phyloP scores from a whole-genome alignment of 305 asterid genomes.

The Solanum hybrid region DNA sequence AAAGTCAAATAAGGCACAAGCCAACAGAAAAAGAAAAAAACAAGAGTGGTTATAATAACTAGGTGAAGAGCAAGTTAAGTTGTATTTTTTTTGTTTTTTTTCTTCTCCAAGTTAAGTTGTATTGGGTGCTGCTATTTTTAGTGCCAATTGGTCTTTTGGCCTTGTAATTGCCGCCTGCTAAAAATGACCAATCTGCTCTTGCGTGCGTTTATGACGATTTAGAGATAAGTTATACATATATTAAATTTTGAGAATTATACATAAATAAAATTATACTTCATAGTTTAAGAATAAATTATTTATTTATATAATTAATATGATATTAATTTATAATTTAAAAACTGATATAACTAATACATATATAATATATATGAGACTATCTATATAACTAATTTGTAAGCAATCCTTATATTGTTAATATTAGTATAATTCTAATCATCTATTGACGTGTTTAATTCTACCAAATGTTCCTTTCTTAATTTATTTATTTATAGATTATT shows the following conservation, averaged over 20 bases:
- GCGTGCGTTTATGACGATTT: neutral
- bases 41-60: neutral
- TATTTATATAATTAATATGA: too few relatives aligned
- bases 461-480: neutral
- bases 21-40: neutral
- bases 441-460: too few relatives aligned
- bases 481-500: too few relatives aligned
- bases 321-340: too few relatives aligned
- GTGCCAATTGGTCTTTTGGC: neutral
- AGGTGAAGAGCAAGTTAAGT: neutral
- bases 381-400: neutral
- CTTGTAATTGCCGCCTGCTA: neutral
- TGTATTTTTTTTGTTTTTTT: neutral
- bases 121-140: neutral
- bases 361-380: too few relatives aligned
- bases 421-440: neutral
- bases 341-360: accelerated
- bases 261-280: accelerated
- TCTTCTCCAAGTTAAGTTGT: neutral
- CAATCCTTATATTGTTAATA: neutral
- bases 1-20: neutral
- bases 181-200: neutral
- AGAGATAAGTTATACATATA: too few relatives aligned
- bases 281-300: too few relatives aligned
- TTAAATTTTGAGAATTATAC: too few relatives aligned